Base-by-base conservation (phyloP, 83 land plant genomes). In the Picea mariana region DNA sequence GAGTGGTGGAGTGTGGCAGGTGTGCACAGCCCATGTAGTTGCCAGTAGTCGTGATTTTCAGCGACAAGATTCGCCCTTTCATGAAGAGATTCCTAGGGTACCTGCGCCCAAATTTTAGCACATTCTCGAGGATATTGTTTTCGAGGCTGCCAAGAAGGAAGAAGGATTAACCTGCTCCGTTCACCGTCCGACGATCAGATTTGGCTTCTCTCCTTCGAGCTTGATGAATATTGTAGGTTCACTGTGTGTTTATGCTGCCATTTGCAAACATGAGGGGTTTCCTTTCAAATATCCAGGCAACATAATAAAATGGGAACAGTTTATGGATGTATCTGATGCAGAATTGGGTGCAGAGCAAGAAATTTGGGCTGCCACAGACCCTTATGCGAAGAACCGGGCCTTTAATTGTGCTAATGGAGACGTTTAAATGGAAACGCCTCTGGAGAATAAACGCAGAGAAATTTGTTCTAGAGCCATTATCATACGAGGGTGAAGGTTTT, bases 381-480 rank as follows among this genome's bases (percentile, higher is more conserved):
- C 91, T 8, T 82, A 80, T 31, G 93, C 86, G 5, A 87, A 86
- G 84, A 92, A 94, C 65, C 90, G 92, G 80, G 95, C 91, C 0
- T 92, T 94, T 79, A 92, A 92, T 67, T 83, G 89, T 73, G 82
- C 87, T 66, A 94, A 94, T 82, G 96, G 96, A 18, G 96, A 94
- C 64, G 79, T 94, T 88, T 80, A 90, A 82, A 80, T 90, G 91
- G 93, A 94, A 92, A 86, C 88, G 83, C 0, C 44, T 94, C 68
- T 94, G 96, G 96, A 68, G 34, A 68, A 55, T 92, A 15, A 67
- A 92, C 81, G 95, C 96, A 11, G 90, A 89, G 76, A 78, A 89
- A 67, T 92, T 92, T 66, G 96, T 80, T 3, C 59, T 92, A 23
- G 91, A 92, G 71, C 81, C 12, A 20, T 79, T 59, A 64, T 44